Evolutionary conservation across 1,284 basidiomycete species (phyloP), one percentile per base, ranked within the genome.

Genomic region (Puccinia hordei): DNA sequence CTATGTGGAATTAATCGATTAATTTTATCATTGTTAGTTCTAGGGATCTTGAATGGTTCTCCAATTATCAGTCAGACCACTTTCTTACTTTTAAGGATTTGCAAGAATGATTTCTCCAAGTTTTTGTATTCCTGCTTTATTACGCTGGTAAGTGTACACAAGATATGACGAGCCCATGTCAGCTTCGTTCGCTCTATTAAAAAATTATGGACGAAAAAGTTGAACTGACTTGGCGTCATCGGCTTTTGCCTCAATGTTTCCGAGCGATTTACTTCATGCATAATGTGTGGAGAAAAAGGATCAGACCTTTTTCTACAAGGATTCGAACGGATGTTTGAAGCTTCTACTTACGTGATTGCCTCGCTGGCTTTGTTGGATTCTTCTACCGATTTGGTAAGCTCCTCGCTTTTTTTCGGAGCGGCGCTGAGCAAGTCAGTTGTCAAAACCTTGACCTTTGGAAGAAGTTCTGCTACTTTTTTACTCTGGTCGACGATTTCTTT

Each of bases 201-300:
- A 35, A 35, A 2, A 30, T 27, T 17, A 41, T 22, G 19, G 17
- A 51, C 2, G 12, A 49, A 44, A 27, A 30, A 22, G 27, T 1
- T 53, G 17, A 55, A 55, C 69, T 55, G 1, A 72, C 69, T 72
- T 55, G 49, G 69, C 69, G 22, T 72, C 69, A 33, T 72, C 69
- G 30, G 30, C 46, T 55, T 72, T 72, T 24, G 24, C 33, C 22
- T 72, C 69, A 4, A 72, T 72, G 33, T 1, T 51, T 38, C 6
- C 12, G 69, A 72, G 69, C 10, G 69, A 51, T 55, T 72, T 51
- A 53, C 69, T 72, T 17, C 66, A 69, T 51, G 1, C 22, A 44
- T 6, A 51, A 33, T 22, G 30, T 33, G 22, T 22, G 33, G 33
- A 35, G 30, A 59, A 59, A 63, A 22, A 30, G 19, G 19, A 38